Evolutionary conservation across 176 grass and related monocot species (phyloP).

Genomic region (Oryza officinalis): DNA sequence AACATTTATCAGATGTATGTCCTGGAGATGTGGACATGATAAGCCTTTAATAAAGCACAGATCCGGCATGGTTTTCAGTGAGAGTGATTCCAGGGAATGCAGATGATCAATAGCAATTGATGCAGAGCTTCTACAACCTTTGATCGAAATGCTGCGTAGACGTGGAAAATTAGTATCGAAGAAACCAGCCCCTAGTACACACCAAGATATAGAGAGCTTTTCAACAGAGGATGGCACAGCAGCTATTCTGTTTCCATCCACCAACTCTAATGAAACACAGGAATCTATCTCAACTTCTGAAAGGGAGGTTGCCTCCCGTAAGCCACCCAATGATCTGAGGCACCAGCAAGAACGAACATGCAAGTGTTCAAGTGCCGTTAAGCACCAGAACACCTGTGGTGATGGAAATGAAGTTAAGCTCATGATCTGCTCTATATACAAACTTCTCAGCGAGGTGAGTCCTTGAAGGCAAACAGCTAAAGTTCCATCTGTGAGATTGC

Average conservation of each 20-base stretch:
- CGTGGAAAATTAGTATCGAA: too few species aligned
- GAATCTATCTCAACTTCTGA: accelerated
- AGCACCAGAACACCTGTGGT: background rate
- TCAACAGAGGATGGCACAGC: too few species aligned
- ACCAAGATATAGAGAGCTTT: too few species aligned
- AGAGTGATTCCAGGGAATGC: too few species aligned
- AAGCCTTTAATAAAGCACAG: too few species aligned
- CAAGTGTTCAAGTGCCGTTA: accelerated
- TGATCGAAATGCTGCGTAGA: too few species aligned
- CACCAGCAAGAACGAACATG: background rate
- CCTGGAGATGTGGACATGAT: too few species aligned
- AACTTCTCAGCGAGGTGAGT: background rate
- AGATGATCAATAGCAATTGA: background rate
- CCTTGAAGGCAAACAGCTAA: background rate
- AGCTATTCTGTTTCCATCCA: too few species aligned
- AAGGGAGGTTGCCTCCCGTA: background rate
- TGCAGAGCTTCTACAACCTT: too few species aligned
- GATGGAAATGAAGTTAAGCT: background rate
- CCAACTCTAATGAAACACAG: too few species aligned
- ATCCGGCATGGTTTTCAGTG: too few species aligned
- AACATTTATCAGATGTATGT: background rate
- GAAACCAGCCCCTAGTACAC: too few species aligned
- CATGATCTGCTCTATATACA: background rate
- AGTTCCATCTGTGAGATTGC: background rate
- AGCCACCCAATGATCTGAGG: slow-evolving; percentile 15